Evolutionary conservation across 2,329 filamentous ascomycete genomes (phyloP), one percentile per base, ranked within the genome.

Genomic region (Microdochium paspali): DNA sequence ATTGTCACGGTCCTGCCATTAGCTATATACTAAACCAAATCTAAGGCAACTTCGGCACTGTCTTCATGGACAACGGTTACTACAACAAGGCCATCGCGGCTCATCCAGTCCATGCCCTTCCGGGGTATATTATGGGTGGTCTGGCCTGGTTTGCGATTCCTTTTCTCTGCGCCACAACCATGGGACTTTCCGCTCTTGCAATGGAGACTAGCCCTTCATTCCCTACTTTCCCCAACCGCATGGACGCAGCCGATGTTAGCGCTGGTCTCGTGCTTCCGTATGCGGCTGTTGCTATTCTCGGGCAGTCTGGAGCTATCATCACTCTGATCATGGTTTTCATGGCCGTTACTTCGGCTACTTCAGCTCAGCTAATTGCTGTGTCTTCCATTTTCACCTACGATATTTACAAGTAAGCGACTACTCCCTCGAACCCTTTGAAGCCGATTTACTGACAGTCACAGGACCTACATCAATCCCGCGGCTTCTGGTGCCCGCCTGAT

Each of bases 51-150:
- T 91, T 90, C 51, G 84, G 75, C 48, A 89, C 85, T 1, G 86
- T 91, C 6, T 91, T 91, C 70, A 53, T 51, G 51, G 51, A 54
- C 35, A 53, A 51, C 32, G 53, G 53, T 44, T 94, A 91, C 69
- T 94, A 89, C 68, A 91, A 94, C 73, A 94, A 94, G 64, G 88
- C 88, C 15, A 94, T 95, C 58, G 88, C 89, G 7, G 88, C 89
- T 0, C 83, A 80, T 23, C 87, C 88, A 1, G 84, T 90, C 0
- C 81, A 90, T 51, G 89, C 89, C 0, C 77, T 95, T 5, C 88
- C 89, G 0, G 89, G 89, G 23, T 95, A 95, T 60, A 83, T 94
- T 46, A 79, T 90, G 53, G 89, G 89, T 7, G 89, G 90, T 25
- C 75, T 94, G 2, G 82, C 79, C 42, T 95, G 89, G 89, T 95